Evolutionary conservation across 2,329 filamentous ascomycete species (phyloP), one percentile per base, ranked within the genome.

Genomic region (Alternaria sp.): DNA sequence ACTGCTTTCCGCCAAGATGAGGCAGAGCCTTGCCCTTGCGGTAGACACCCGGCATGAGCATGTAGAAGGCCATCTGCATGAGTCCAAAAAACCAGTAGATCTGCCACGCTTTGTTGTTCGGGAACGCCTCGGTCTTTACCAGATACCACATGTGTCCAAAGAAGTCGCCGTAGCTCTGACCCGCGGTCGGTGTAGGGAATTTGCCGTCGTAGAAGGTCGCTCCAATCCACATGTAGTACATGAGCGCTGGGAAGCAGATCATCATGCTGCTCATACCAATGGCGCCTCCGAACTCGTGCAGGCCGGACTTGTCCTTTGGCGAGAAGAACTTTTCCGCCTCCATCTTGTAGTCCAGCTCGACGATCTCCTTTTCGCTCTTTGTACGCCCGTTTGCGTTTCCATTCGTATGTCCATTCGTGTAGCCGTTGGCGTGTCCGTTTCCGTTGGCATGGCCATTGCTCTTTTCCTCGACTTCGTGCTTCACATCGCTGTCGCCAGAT

Each of bases 201-300:
- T 92, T 89, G 71, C 95, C 95, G 77, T 93, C 85, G 82, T 97
- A 99, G 83, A 95, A 97, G 54, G 90, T 94, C 33, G 95, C 92
- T 55, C 96, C 96, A 80, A 97, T 90, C 94, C 94, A 98, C 94
- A 99, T 97, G 84, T 97, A 98, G 87, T 93, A 97, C 95, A 98
- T 98, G 73, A 99, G 87, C 41, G 90, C 66, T n/a, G 96, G 96
- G 82, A 98, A 99, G 49, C 91, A 89, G 66, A 94, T 86, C 93
- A 98, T 98, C 88, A 97, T 94, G 70, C 87, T 84, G 15, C 87
- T 82, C 45, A 94, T 91, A 59, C 96, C 95, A n/a, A 87, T 78
- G 4, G 92, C 90, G 62, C 96, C 96, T 67, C 95, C 95, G 77
- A 98, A 99, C 78, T 99, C 96, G 68, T 86, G 86, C 66, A 87